Conservation (phyloP, 1,284 basidiomycete genomes). For the Irpex lacteus region DNA sequence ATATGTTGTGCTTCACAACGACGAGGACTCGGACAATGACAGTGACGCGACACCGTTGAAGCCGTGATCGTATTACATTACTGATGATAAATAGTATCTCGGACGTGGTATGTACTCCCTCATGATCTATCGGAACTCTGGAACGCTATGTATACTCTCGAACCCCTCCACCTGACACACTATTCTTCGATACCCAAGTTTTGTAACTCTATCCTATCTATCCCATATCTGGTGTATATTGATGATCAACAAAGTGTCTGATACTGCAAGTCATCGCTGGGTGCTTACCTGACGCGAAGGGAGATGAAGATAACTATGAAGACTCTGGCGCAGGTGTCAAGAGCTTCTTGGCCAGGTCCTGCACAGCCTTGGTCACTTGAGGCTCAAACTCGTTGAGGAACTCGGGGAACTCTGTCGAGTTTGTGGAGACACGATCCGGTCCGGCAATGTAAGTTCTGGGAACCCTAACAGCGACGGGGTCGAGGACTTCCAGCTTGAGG, state of each 20-base stretch:
- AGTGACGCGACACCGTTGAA: neutral
- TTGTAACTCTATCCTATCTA: neutral
- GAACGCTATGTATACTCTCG: neutral
- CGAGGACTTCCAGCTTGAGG: constrained; percentile 23
- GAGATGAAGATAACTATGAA: neutral
- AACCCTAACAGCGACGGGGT: constrained; percentile 21
- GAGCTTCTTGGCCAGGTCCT: constrained; percentile 16
- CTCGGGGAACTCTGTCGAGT: constrained; percentile 15
- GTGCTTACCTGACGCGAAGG: neutral
- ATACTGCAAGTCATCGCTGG: neutral
- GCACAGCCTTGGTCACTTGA: constrained; percentile 18
- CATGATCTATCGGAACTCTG: neutral
- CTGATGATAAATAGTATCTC: neutral
- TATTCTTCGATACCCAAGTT: neutral
- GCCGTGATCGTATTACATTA: neutral
- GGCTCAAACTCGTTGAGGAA: constrained; percentile 24
- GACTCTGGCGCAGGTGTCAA: neutral
- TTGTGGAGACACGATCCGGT: constrained; percentile 15
- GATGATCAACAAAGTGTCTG: neutral
- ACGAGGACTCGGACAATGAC: constrained; percentile 1
- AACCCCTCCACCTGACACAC: neutral
- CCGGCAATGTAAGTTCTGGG: constrained; percentile 20
- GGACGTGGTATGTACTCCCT: neutral
- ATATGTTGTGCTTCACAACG: constrained; percentile 46
- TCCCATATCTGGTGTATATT: neutral